Conservation (phyloP, 2,329 filamentous ascomycete species). For the Colletotrichum sp. region DNA sequence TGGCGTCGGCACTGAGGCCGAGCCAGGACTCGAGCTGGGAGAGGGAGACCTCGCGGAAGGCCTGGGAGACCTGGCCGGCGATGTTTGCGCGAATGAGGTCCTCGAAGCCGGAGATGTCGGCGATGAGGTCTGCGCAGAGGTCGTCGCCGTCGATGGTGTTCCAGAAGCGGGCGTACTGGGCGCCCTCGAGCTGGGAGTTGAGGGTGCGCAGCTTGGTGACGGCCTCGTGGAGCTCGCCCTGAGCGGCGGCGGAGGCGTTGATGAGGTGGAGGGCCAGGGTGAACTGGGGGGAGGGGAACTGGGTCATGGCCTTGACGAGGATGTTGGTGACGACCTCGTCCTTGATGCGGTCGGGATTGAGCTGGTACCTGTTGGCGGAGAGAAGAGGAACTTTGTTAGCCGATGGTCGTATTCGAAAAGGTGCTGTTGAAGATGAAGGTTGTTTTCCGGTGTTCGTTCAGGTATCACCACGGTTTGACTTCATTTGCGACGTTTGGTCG, state of each 20-base stretch:
- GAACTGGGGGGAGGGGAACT: constrained; percentile 97
- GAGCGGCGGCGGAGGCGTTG: constrained; percentile 72
- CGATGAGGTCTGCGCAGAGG: constrained; percentile 92
- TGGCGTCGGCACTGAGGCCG: constrained; percentile 70
- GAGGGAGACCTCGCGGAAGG: constrained; percentile 75
- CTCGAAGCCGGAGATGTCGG: constrained; percentile 94
- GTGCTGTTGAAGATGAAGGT: not conserved
- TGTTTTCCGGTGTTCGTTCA: constrained; percentile 35
- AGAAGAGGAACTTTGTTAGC: constrained; percentile 13
- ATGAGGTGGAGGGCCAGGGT: constrained; percentile 92
- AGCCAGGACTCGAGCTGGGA: constrained; percentile 77
- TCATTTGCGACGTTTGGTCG: constrained; percentile 58
- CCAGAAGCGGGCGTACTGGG: constrained; percentile 95
- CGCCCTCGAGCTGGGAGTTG: constrained; percentile 86
- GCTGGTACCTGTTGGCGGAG: constrained; percentile 79
- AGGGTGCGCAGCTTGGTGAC: constrained; percentile 85
- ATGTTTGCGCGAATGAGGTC: constrained; percentile 91
- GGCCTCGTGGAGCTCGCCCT: constrained; percentile 84
- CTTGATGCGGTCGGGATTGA: constrained; percentile 97
- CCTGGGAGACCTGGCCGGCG: constrained; percentile 82
- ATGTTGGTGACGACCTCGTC: constrained; percentile 98
- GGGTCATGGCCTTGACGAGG: constrained; percentile 95
- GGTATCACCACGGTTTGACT: constrained; percentile 68
- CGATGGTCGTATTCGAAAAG: constrained; percentile 56
- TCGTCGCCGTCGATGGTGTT: constrained; percentile 90